Percentiles rank a stretch among this genome's conserved stretches.
Conservation (phyloP, 495 filamentous ascomycete species). For the Penicillium lagena region DNA sequence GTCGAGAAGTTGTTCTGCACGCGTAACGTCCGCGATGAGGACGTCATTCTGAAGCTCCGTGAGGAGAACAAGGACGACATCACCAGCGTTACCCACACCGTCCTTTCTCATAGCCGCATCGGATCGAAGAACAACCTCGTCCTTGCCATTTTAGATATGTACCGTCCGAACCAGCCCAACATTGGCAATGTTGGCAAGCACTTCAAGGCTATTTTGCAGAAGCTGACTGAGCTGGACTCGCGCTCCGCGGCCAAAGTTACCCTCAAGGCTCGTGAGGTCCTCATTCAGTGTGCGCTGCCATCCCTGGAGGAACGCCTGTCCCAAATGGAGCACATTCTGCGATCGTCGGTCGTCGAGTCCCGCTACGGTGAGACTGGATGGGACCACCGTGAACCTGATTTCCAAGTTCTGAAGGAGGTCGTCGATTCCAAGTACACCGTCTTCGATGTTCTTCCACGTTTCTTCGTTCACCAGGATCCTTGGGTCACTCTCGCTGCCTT, state of each 20-base stretch:
- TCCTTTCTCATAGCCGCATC: slow-evolving; percentile 88
- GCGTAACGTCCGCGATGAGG: slow-evolving; percentile 80
- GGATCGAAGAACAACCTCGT: slow-evolving; percentile 92
- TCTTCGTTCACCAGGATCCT: slow-evolving; percentile 89
- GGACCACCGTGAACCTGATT: slow-evolving; percentile 88
- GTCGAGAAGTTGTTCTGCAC: slow-evolving; percentile 84
- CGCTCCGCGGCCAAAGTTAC: slow-evolving; percentile 90
- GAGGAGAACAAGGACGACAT: slow-evolving; percentile 96
- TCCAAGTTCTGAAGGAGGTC: slow-evolving; percentile 88
- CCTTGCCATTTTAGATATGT: slow-evolving; percentile 86
- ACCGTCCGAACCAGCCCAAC: slow-evolving; percentile 88
- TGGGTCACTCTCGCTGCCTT: slow-evolving; percentile 93
- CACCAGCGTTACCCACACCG: slow-evolving; percentile 70
- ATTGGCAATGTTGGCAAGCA: slow-evolving; percentile 82
- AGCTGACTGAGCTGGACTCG: slow-evolving; percentile 86
- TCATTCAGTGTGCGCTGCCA: slow-evolving; percentile 94
- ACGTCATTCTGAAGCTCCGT: slow-evolving; percentile 86
- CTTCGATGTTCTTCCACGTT: slow-evolving; percentile 88
- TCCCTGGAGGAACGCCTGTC: slow-evolving; percentile 89
- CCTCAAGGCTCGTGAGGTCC: slow-evolving; percentile 90
- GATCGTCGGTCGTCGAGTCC: slow-evolving; percentile 93
- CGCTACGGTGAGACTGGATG: slow-evolving; percentile 95
- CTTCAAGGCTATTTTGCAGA: slow-evolving; percentile 76
- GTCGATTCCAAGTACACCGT: slow-evolving; percentile 98
- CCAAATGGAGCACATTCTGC: slow-evolving; percentile 98